phyloP scores from a whole-genome alignment of 192 early-diverging fungal species.

The Chytriomyces sp. region DNA sequence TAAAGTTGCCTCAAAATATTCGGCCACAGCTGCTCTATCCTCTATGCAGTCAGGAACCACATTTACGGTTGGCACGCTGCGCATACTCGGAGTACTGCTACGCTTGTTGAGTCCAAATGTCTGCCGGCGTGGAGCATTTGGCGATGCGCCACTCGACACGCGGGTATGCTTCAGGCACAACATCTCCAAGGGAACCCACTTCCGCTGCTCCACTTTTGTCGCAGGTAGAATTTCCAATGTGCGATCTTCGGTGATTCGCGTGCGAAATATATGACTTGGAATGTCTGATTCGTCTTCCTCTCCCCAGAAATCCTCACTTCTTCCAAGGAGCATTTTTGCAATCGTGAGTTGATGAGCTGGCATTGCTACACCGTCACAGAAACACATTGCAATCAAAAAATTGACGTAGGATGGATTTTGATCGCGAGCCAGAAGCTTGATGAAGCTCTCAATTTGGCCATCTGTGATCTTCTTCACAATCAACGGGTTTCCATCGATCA shows the following conservation, averaged over 20 bases:
- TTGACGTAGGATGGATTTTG: constrained; percentile 39
- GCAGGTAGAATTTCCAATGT: constrained; percentile 21
- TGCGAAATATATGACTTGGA: constrained; percentile 22
- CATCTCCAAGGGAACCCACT: constrained; percentile 27
- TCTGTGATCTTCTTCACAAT: constrained; percentile 34
- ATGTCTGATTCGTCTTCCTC: background rate
- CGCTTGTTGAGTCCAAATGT: too few species aligned
- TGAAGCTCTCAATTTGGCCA: constrained; percentile 32
- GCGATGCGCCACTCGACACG: too few species aligned
- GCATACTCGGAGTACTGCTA: too few species aligned
- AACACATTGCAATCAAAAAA: constrained; percentile 43
- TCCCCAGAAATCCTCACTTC: background rate
- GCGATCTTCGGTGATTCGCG: background rate
- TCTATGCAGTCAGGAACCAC: too few species aligned
- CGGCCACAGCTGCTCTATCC: constrained; percentile 6
- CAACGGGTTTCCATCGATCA: constrained; percentile 34
- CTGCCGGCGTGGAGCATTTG: too few species aligned
- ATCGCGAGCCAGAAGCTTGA: constrained; percentile 26
- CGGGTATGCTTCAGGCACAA: constrained; percentile 31
- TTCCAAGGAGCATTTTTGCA: constrained; percentile 23
- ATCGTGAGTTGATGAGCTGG: constrained; percentile 33
- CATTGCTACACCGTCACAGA: constrained; percentile 33
- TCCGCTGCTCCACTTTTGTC: background rate
- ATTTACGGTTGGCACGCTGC: too few species aligned
- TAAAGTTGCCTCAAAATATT: constrained; percentile 30